Conservation (phyloP, 2,329 filamentous ascomycete species). For the Helicocarpus griseus region DNA sequence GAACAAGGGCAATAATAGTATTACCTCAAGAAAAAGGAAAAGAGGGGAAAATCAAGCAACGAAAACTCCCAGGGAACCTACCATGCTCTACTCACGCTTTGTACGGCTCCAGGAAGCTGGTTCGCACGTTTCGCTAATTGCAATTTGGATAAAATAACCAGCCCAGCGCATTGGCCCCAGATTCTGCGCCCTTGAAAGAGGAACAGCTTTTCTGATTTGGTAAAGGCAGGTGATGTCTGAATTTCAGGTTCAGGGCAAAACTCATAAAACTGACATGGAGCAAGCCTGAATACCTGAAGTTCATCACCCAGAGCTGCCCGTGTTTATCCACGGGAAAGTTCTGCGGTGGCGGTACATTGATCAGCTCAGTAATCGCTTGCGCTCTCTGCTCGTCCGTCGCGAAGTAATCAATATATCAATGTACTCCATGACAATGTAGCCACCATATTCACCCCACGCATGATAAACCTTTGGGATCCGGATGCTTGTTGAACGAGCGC, state of each 20-base stretch:
- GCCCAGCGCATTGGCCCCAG: background rate
- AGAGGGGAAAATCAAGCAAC: no score
- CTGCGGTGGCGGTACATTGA: conserved; percentile 7
- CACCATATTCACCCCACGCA: background rate
- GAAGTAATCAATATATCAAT: conserved; percentile 4
- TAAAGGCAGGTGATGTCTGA: background rate
- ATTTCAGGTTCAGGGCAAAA: conserved; percentile 1
- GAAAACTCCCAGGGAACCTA: no score
- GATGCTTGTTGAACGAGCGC: background rate
- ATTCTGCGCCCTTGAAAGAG: background rate
- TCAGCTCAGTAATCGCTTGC: conserved; percentile 9
- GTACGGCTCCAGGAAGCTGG: no score
- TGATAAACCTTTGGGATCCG: conserved; percentile 10
- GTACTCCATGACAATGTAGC: conserved; percentile 10
- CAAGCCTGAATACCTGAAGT: conserved; percentile 4
- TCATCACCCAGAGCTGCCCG: conserved; percentile 6
- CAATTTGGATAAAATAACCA: background rate
- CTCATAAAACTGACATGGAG: conserved; percentile 3
- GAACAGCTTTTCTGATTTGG: background rate
- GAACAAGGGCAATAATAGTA: no score
- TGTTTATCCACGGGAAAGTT: conserved; percentile 6
- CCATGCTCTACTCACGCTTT: no score
- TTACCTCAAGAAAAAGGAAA: no score
- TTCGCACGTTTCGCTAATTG: background rate
- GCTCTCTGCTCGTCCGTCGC: conserved; percentile 8